These are phyloP conservation scores for Epichloe baconii DNA, from an alignment of 2,329 filamentous ascomycete genomes.

Conservation along the genomic window DNA sequence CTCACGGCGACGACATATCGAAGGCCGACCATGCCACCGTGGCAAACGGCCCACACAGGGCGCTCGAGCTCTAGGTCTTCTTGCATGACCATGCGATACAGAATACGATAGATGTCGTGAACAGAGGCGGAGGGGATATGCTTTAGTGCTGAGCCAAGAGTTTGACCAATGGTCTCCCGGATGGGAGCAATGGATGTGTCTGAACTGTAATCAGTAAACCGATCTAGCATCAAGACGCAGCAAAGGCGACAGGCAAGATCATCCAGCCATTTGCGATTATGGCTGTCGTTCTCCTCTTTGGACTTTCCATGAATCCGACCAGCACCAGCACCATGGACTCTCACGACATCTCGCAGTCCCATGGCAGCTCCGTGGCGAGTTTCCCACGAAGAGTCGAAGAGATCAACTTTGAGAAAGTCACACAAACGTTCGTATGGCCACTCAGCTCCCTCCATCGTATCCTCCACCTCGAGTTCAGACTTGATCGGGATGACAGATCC, in stretches of 20 bases:
- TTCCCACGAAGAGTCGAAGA: constrained; percentile 92
- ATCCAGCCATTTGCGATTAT: constrained; percentile 81
- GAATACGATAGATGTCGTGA: constrained; percentile 67
- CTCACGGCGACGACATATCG: constrained; percentile 91
- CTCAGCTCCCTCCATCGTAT: constrained; percentile 63
- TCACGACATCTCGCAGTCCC: constrained; percentile 80
- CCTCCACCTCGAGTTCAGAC: constrained; percentile 68
- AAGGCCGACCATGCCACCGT: constrained; percentile 94
- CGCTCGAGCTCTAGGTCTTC: constrained; percentile 60
- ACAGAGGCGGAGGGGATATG: constrained; percentile 72
- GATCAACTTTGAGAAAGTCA: constrained; percentile 83
- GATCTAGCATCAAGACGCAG: constrained; percentile 92
- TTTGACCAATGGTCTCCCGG: constrained; percentile 87
- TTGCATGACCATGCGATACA: constrained; percentile 88
- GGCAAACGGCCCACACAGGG: constrained; percentile 85
- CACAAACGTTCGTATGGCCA: constrained; percentile 94
- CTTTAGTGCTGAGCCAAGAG: constrained; percentile 75
- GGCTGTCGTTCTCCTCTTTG: constrained; percentile 58
- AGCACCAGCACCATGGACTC: constrained; percentile 82
- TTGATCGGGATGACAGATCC: constrained; percentile 70
- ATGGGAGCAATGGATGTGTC: constrained; percentile 96
- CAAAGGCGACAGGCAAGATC: constrained; percentile 90
- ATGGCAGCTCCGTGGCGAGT: constrained; percentile 92
- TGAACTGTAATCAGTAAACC: constrained; percentile 94
- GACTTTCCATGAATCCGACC: constrained; percentile 62